These are phyloP conservation scores for Actinidia polygama DNA, from an alignment of 179 eudicot species.

Conservation along the genomic window DNA sequence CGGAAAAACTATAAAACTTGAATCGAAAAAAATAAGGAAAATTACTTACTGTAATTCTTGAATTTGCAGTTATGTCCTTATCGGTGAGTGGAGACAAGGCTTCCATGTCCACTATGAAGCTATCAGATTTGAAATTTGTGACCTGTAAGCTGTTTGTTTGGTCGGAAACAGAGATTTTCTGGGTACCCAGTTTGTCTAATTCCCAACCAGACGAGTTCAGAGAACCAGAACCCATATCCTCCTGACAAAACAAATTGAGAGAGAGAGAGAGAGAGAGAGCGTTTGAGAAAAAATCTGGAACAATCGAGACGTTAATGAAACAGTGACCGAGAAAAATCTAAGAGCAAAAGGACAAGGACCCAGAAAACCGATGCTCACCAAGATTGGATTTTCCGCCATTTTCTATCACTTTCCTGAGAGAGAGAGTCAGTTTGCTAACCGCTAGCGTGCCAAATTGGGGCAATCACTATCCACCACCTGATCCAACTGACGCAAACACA, in stretches of 20 bases:
- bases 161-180: slow-evolving; percentile 40
- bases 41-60: slow-evolving; percentile 64
- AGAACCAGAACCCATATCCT: slow-evolving; percentile 8
- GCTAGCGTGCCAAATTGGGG: slow-evolving; percentile 14
- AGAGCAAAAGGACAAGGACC: background rate
- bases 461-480: slow-evolving; percentile 9
- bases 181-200: slow-evolving; percentile 31
- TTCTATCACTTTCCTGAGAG: background rate
- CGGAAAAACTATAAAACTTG: too few species aligned
- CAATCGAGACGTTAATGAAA: slow-evolving; percentile 13
- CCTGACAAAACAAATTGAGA: background rate
- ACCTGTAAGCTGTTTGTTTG: slow-evolving; percentile 38
- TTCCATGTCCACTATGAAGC: slow-evolving; percentile 68
- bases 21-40: background rate
- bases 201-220: slow-evolving; percentile 18
- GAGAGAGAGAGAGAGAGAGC: slow-evolving; percentile 18
- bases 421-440: background rate
- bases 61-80: slow-evolving; percentile 46
- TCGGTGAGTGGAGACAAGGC: slow-evolving; percentile 47
- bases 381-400: slow-evolving; percentile 31
- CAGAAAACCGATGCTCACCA: slow-evolving; percentile 20
- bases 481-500: background rate
- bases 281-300: background rate
- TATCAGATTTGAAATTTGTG: slow-evolving; percentile 44
- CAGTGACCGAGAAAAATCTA: background rate